Base-by-base conservation (phyloP, 805 yeast genomes). In the Wickerhamiella lipophila region DNA sequence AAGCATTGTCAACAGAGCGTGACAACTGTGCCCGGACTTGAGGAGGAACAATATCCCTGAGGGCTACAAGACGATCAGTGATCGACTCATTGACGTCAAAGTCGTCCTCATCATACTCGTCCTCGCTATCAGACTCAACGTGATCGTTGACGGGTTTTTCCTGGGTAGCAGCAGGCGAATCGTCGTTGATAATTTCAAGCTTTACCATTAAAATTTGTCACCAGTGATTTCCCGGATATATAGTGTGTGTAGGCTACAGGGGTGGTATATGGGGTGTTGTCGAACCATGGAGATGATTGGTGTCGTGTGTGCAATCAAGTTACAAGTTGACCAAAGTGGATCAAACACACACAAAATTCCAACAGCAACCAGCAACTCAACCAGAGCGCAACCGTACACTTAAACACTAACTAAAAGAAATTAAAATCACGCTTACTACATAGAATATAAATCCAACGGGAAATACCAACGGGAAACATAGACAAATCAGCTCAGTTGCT, bases 11-110 rank as follows among this genome's bases (percentile, higher is more conserved):
- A 52, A 63, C 59, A 22, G 68, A 42, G 32, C 58, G 53, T 22
- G 64, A 50, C 47, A 81, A 56, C 47, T 60, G 59, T 45, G 72
- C 68, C 71, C 97, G 82, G 65, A 83, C 87, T 57, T 75, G 75
- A 58, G 96, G 96, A 42, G 96, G 85, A 46, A 92, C 71, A 49
- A 89, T 83, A 64, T 92, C 96, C 67, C 81, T 86, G 60, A 92
- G 76, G 46, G 99, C 98, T 54, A 77, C 77, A 55, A 92, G 66
- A 76, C 99, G 83, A 59, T 92, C 97, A 52, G 72, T 67, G 15
- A 92, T 56, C 27, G 95, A 80, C 72, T 92, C 99, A 62, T 80
- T 77, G 61, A 79, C 83, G 51, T 71, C 59, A 63, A 83, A 85
- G 56, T 77, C 84, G 57, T 83, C 94, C 38, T 66, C 71, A 48